Evolutionary conservation across 352 stramenopile species (phyloP), one percentile per base, ranked within the genome.

Genomic region (Lagenidium giganteum): DNA sequence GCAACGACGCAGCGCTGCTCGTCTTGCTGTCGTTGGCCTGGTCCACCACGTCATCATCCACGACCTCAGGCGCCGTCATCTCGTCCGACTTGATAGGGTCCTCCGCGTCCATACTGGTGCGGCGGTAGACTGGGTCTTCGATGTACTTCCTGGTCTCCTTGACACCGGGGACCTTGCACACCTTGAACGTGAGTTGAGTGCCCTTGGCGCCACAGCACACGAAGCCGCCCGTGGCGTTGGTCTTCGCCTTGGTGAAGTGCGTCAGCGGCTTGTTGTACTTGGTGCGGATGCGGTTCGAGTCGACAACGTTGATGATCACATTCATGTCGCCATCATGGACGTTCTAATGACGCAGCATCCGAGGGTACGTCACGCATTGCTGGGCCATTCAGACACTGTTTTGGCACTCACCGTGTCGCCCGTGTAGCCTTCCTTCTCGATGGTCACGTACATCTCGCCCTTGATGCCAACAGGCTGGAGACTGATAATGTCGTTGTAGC

Each of bases 261-360:
- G 55, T 64, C 5, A 82, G 40, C 33, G 64, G 29, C 13, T 78
- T 61, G 46, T 86, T 84, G 42, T 64, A 70, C 20, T 58, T 64
- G 51, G 73, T 83, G 40, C 71, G 59, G 17, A 81, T 64, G 27
- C 71, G 73, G 35, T 84, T 79, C 41, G 68, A 78, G 54, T 86
- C 70, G 17, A 81, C 64, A 16, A 84, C 66, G 12, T 45, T 48
- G 17, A 84, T 32, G 16, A 38, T 49, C 8, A 84, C 27, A 17
- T 48, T 47, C 3, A 51, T 35, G 17, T 76, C 66, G 2, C 46
- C 36, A 17, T 72, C 59, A 41, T 64, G 47, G 8, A 84, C 54
- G 27, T 43, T 59, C 63, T 73, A n/a, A n/a, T n/a, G n/a, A n/a
- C n/a, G n/a, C n/a, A n/a, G n/a, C n/a, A n/a, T n/a, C n/a, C n/a